Percentiles rank a stretch among this genome's conserved stretches.
phyloP scores from a whole-genome alignment of 108 stramenopile species.

The Pelagomonas calceolata region DNA sequence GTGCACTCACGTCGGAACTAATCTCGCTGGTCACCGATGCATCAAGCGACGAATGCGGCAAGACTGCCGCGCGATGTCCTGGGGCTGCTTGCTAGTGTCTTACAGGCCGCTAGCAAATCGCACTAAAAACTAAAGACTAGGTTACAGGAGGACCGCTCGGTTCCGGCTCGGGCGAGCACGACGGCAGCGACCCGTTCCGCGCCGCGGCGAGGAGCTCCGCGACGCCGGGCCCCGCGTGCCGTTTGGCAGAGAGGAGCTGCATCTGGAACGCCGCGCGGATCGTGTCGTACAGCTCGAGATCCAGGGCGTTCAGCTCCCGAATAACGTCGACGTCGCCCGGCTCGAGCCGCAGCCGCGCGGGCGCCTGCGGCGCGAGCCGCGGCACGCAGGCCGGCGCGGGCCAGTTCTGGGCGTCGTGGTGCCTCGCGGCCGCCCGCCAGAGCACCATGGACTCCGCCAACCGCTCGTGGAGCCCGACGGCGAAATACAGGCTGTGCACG shows the following conservation, averaged over 20 bases:
- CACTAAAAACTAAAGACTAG: no score
- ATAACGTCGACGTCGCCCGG: neutral
- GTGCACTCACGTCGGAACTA: no score
- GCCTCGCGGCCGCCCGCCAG: neutral
- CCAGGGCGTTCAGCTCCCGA: neutral
- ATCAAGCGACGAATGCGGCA: no score
- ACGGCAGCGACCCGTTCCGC: neutral
- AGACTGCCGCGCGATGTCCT: no score
- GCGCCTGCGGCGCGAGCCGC: neutral
- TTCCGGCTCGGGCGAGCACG: neutral
- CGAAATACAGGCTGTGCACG: neutral
- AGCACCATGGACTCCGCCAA: neutral
- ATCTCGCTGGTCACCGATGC: no score
- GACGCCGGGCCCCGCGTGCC: neutral
- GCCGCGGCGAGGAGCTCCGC: neutral
- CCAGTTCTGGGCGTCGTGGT: neutral
- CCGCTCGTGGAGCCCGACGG: neutral
- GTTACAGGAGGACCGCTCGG: no score
- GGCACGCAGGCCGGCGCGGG: neutral
- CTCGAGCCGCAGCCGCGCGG: neutral
- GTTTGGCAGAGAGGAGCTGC: neutral
- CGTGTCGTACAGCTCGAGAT: neutral
- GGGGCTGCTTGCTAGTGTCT: no score
- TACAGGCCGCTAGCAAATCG: no score
- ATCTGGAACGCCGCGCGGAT: neutral